Evolutionary conservation across 148 eudicot genomes (phyloP), one percentile per base, ranked within the genome.

Genomic region (Amaranthus palmeri): DNA sequence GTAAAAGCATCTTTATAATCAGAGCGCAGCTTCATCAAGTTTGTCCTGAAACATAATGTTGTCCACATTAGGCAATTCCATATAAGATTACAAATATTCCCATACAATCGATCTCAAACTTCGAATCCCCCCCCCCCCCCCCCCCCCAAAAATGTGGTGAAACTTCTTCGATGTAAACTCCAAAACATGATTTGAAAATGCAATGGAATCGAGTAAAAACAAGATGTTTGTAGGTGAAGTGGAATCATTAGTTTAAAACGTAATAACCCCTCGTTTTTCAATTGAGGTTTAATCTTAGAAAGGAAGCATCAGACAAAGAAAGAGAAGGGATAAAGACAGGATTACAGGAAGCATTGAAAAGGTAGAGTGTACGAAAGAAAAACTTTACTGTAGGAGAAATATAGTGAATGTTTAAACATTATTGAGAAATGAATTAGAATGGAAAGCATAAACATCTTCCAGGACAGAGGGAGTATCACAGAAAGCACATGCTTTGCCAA

Each of bases 1-100:
- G 83, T 79, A 77, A 95, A 95, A 64, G 96, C 85, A 77, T 95
- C 98, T 76, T 95, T 95, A 86, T 95, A 95, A 49, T 93, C 98
- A 69, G 98, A 85, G n/a, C 98, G 96, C 59, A 93, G 91, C 79
- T 93, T 93, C 98, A 93, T 93, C 84, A 93, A 85, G 78, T 93
- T 93, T 25, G 98, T 87, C 98, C 98, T 93, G 77, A 74, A 85
- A 83, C 36, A 84, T 84, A 44, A 70, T 4, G 42, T 40, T 10
- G 43, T 9, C 60, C 54, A 48, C 60, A 44, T 60, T 10, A 75
- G 57, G 61, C 73, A 60, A 51, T 49, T 5, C 14, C 62, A 76
- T 45, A 45, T 67, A 25, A 18, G 45, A 62, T 52, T 45, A 63
- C 41, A 46, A 25, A 58, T 50, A 11, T 40, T 58, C 9, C 56